Base-by-base conservation (phyloP, 2,329 filamentous ascomycete species). In the Torrubiellomyces zombiae region DNA sequence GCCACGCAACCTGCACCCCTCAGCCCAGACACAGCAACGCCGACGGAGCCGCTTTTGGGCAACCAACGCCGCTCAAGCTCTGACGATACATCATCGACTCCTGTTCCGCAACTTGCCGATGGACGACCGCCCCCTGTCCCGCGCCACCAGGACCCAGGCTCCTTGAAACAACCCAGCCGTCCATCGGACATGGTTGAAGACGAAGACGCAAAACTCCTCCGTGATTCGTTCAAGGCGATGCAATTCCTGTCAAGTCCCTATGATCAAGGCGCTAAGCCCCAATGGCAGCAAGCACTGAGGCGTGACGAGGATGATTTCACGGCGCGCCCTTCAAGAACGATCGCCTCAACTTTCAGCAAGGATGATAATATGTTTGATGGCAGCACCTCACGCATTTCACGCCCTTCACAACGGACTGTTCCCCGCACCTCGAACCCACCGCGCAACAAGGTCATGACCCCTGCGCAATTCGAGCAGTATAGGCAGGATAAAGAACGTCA, bases 361-460 rank as follows among this genome's bases (percentile, higher is more conserved):
- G 60, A 67, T 12, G 65, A 69, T 18, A 65, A 65, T 31, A 44
- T 71, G 35, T 71, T 71, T 28, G 63, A 66, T 29, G 58, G 50
- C 14, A 58, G 51, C 18, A 35, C 52, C 7, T 39, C 50, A 2
- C 52, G 51, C 4, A 48, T 51, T 6, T 44, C 47, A 8, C 48
- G 48, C 21, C 34, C 50, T 14, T 43, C 45, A 9, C 45, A 52
- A 18, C 54, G 52, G 30, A 47, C 45, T 24, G 33, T 35, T 12
- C 40, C 42, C 8, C 51, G 39, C 25, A 47, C 42, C 23, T 40
- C 45, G 6, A 56, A 44, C 26, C 47, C 56, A 2, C 50, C 62
- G 7, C 56, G 59, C 12, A 76, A 67, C 45, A 89, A 89, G 48
- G 76, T 89, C 33, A 92, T 93, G 80, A 93, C 83, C 2, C 77